Evolutionary conservation across 2,329 filamentous ascomycete genomes (phyloP).

Genomic region (Colletotrichum aenigma): DNA sequence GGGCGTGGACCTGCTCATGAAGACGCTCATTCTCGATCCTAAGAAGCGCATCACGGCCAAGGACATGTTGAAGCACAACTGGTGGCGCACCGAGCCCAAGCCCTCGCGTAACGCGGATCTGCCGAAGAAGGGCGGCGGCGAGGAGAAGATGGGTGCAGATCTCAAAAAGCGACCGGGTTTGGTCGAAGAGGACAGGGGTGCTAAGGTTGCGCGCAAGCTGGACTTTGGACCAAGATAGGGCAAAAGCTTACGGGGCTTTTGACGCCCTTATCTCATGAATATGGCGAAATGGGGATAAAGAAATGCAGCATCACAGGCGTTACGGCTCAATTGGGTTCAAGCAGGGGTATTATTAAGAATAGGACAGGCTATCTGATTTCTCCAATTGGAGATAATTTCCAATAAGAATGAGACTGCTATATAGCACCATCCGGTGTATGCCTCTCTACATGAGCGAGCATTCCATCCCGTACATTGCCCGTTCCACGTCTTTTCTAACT

Average conservation of each 20-base stretch:
- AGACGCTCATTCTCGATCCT: slow-evolving; percentile 86
- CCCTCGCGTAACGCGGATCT: slow-evolving; percentile 84
- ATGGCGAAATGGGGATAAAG: background rate
- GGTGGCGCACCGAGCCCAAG: slow-evolving; percentile 84
- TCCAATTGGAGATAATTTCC: background rate
- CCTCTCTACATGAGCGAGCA: slow-evolving; percentile 75
- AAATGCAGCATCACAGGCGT: slow-evolving; percentile 13
- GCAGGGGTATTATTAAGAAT: background rate
- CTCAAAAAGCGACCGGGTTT: slow-evolving; percentile 78
- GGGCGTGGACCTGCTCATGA: slow-evolving; percentile 87
- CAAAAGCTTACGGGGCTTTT: slow-evolving; percentile 8
- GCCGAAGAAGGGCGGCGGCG: slow-evolving; percentile 75
- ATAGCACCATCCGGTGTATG: background rate
- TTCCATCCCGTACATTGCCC: slow-evolving; percentile 95
- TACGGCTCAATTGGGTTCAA: background rate
- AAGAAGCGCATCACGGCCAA: slow-evolving; percentile 78
- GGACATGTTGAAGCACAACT: slow-evolving; percentile 80
- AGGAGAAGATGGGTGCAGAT: slow-evolving; percentile 81
- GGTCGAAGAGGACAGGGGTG: slow-evolving; percentile 69
- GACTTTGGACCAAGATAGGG: slow-evolving; percentile 66
- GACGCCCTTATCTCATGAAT: background rate
- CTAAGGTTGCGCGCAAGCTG: slow-evolving; percentile 82
- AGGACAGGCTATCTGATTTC: background rate
- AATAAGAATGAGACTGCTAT: background rate
- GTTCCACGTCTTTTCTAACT: slow-evolving; percentile 87